Evolutionary conservation across 2,329 filamentous ascomycete genomes (phyloP).

Genomic region (Akanthomyces uredinophilus): DNA sequence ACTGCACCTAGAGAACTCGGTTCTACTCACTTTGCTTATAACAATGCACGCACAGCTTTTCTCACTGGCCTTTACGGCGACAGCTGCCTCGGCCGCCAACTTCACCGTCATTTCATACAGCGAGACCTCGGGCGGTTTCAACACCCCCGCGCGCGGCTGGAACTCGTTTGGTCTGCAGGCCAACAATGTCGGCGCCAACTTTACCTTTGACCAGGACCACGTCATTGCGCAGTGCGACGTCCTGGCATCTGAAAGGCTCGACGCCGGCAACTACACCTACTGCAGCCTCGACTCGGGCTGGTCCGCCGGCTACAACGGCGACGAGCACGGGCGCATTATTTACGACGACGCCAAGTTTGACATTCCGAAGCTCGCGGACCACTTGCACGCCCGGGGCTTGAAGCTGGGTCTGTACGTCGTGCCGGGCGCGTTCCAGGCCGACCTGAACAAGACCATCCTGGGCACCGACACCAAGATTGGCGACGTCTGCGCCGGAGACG

Average conservation of each 20-base stretch:
- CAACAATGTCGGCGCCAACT: conserved; percentile 14
- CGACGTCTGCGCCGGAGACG: conserved; percentile 18
- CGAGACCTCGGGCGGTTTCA: conserved; percentile 17
- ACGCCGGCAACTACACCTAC: conserved; percentile 15
- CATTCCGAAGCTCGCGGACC: conserved; percentile 17
- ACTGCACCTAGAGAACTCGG: no score
- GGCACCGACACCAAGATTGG: conserved; percentile 17
- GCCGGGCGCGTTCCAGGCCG: conserved; percentile 18
- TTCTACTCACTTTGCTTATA: no score
- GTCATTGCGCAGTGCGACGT: conserved; percentile 18
- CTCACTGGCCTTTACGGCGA: conserved; percentile 15
- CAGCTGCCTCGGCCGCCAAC: background rate
- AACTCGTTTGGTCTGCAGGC: conserved; percentile 20
- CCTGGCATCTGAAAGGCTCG: conserved; percentile 7
- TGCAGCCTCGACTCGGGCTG: conserved; percentile 21
- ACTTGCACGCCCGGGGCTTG: conserved; percentile 18
- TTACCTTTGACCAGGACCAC: conserved; percentile 18
- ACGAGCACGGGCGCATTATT: conserved; percentile 19
- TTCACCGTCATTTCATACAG: conserved; percentile 18
- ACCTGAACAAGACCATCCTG: conserved; percentile 19
- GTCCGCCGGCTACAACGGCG: conserved; percentile 20
- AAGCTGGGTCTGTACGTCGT: conserved; percentile 19
- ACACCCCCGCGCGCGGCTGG: conserved; percentile 18
- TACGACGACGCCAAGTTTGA: conserved; percentile 18
- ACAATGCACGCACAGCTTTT: background rate